A percentile compares a stretch with the other conserved stretches of the same genome.
phyloP scores from a whole-genome alignment of 345 rosid species.

The Cardiospermum halicacabum region DNA sequence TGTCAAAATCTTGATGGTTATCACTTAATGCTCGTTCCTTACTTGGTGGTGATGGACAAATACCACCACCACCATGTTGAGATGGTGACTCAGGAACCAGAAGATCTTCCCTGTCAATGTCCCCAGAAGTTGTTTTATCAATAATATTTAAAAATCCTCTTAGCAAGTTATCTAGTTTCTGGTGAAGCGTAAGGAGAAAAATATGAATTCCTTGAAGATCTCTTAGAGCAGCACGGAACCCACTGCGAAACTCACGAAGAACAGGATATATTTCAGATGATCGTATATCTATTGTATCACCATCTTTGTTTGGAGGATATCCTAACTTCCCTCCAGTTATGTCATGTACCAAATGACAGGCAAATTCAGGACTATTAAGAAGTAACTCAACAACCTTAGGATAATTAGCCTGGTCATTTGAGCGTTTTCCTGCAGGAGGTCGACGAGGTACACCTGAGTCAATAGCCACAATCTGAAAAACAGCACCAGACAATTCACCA shows the following conservation, averaged over 20 bases:
- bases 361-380: conserved; percentile 59
- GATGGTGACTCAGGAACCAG: conserved; percentile 59
- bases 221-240: conserved; percentile 85
- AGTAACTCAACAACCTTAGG: conserved; percentile 93
- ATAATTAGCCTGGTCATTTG: conserved; percentile 85
- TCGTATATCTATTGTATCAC: conserved; percentile 24
- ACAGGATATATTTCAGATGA: conserved; percentile 35
- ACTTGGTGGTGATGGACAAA: conserved; percentile 47
- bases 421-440: conserved; percentile 95
- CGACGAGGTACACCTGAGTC: conserved; percentile 97
- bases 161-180: conserved; percentile 69
- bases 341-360: conserved; percentile 71
- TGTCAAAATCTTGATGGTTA: conserved; percentile 55
- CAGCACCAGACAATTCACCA: conserved; percentile 39
- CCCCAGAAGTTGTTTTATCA: conserved; percentile 51
- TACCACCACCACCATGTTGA: conserved; percentile 29
- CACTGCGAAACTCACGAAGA: conserved; percentile 68
- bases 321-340: conserved; percentile 84
- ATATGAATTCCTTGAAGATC: conserved; percentile 92
- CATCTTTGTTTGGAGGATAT: conserved; percentile 37
- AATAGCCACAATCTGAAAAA: conserved; percentile 71
- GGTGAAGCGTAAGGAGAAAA: conserved; percentile 89
- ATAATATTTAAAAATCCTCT: conserved; percentile 68
- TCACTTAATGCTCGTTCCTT: conserved; percentile 50
- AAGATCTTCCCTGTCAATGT: conserved; percentile 74